phyloP scores from a whole-genome alignment of 208 protist species.

The Trypanosoma conorhini region DNA sequence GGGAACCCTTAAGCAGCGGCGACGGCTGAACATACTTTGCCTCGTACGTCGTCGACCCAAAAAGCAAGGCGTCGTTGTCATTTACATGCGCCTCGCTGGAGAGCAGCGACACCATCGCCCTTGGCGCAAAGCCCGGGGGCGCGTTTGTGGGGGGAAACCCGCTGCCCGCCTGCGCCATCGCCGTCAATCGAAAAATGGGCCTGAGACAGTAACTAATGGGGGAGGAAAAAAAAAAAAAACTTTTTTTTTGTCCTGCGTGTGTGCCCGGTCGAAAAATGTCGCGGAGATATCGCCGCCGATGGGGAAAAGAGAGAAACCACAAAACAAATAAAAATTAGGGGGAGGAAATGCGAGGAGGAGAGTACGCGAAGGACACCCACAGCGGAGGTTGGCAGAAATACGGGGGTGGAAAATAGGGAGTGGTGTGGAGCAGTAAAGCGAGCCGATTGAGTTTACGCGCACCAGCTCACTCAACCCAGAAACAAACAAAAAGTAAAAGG shows the following conservation, averaged over 20 bases:
- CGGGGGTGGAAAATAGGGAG: not conserved
- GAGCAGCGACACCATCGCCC: constrained; percentile 35
- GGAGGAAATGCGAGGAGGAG: not conserved
- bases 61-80: constrained; percentile 45
- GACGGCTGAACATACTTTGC: constrained; percentile 49
- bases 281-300: not conserved
- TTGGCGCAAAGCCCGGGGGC: not conserved
- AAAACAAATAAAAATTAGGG: constrained; percentile 1
- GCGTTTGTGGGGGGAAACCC: not conserved
- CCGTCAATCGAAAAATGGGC: not conserved
- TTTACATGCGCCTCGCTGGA: constrained; percentile 38
- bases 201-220: not conserved
- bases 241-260: no score
- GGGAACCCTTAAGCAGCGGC: constrained; percentile 49
- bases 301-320: not conserved
- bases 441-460: not conserved
- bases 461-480: not conserved
- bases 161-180: not conserved
- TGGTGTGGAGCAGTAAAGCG: not conserved
- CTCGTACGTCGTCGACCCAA: constrained; percentile 70
- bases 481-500: constrained; percentile 7
- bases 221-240: not conserved
- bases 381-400: not conserved
- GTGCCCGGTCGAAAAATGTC: no score
- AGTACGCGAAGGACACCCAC: not conserved